Evolutionary conservation across 177 flowering plant species (phyloP).

Genomic region (Tripterygium wilfordii): DNA sequence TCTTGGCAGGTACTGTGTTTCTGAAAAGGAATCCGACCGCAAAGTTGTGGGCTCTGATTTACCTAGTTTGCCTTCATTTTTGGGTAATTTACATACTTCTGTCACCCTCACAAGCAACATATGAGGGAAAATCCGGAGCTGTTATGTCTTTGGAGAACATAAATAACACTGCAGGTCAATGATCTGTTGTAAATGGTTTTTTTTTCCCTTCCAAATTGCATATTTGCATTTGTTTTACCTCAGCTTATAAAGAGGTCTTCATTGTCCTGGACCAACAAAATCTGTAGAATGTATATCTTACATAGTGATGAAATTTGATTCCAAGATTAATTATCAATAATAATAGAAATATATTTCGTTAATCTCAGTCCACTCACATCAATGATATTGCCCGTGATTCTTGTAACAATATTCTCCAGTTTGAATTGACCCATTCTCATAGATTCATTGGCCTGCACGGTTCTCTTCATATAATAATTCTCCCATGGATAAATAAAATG

Average conservation of each 20-base stretch:
- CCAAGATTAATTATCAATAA: too few species aligned
- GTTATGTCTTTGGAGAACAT: conserved; percentile 75
- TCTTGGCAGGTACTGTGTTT: conserved; percentile 59
- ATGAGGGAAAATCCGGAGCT: conserved; percentile 60
- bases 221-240: conserved; percentile 2
- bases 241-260: conserved; percentile 8
- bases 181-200: conserved; percentile 4
- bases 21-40: conserved; percentile 65
- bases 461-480: too few species aligned
- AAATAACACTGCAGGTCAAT: conserved; percentile 53
- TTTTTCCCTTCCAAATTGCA: background rate
- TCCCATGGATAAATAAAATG: too few species aligned
- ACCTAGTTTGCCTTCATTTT: conserved; percentile 77
- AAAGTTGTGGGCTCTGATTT: conserved; percentile 54
- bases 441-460: too few species aligned
- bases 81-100: conserved; percentile 83
- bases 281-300: too few species aligned
- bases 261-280: conserved; percentile 3
- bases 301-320: too few species aligned
- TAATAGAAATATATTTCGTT: too few species aligned
- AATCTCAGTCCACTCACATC: too few species aligned
- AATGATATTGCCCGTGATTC: too few species aligned
- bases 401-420: too few species aligned
- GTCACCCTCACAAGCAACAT: conserved; percentile 53
- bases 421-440: too few species aligned